Conservation (phyloP, 306 rosid species). For the Prunus armeniaca region DNA sequence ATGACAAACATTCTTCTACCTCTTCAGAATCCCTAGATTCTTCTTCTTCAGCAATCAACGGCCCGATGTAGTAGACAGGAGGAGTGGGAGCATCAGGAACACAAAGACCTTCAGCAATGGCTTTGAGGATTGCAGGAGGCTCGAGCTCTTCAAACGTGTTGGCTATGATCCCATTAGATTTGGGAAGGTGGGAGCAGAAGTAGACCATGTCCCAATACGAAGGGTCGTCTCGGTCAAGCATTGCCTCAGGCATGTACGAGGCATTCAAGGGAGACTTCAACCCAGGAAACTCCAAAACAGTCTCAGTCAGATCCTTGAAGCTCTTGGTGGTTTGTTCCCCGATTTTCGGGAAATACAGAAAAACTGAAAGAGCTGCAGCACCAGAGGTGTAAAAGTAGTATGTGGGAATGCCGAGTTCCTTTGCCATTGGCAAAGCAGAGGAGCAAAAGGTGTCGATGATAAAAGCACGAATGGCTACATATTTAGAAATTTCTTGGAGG, state of each 20-base stretch:
- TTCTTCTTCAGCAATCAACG: conserved; percentile 2
- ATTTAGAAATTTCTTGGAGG: conserved; percentile 18
- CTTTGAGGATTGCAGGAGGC: conserved; percentile 1
- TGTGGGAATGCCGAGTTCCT: conserved; percentile 22
- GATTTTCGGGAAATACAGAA: conserved; percentile 18
- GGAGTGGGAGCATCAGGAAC: conserved; percentile 23
- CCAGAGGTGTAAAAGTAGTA: conserved; percentile 30
- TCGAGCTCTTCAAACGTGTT: conserved; percentile 34
- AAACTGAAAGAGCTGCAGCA: conserved; percentile 2
- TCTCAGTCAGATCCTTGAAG: conserved; percentile 10
- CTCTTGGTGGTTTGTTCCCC: neutral
- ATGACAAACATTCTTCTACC: conserved; percentile 12
- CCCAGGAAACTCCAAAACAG: conserved; percentile 5
- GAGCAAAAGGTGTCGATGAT: conserved; percentile 30
- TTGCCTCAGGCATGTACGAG: neutral
- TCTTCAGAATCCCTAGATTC: no score
- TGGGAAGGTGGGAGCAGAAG: neutral
- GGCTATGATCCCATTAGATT: conserved; percentile 14
- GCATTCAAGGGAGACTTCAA: conserved; percentile 3
- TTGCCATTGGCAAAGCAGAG: conserved; percentile 11
- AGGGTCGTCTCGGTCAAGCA: conserved; percentile 12
- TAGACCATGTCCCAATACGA: neutral
- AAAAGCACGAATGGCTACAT: conserved; percentile 1
- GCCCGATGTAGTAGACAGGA: conserved; percentile 24
- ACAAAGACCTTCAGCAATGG: conserved; percentile 7